Evolutionary conservation across 2,329 filamentous ascomycete species (phyloP), one percentile per base, ranked within the genome.

Genomic region (Aureobasidium musti): DNA sequence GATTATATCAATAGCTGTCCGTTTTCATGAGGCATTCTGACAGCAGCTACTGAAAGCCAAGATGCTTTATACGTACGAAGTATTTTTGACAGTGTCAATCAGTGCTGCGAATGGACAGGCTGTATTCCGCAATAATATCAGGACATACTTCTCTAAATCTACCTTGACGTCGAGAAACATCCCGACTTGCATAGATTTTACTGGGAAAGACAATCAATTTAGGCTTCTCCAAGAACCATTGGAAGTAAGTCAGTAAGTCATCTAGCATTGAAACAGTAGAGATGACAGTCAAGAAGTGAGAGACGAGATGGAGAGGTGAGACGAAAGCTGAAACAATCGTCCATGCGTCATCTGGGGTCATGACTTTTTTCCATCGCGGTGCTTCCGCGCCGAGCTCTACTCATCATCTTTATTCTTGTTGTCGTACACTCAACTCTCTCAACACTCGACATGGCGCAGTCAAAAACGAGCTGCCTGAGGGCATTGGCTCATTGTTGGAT

Each of bases 401-500:
- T 39, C 33, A 3, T 30, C 54, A 19, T 39, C 35, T 39, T 17
- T 39, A 14, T 3, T n/a, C n/a, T n/a, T 43, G n/a, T 59, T 41
- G 8, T 33, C 7, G 26, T 45, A 41, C 2, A 59, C 54, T 19
- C 39, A 43, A 6, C 30, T 54, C n/a, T 37, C 28, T 21, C 53
- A 43, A 45, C 17, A 33, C 17, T 21, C 54, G 45, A 14, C 33
- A 70, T 70, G 68, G 60, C 65, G 37, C 30, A 14, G 4, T 23
- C 57, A 30, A 35, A 50, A 65, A 53, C 23, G 39, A 45, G 13
- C 23, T 77, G 75, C 77, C 79, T 6, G 76, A 77, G 61, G 78
- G 77, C 65, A 72, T 79, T 47, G 73, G 70, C 69, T 83, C 81
- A 2, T 75, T 83, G n/a, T 73, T 83, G 53, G 82, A 83, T 67